Percentiles rank a stretch among this genome's conserved stretches.
phyloP scores from a whole-genome alignment of 176 grass and related monocot genomes.

The Melocanna baccifera region DNA sequence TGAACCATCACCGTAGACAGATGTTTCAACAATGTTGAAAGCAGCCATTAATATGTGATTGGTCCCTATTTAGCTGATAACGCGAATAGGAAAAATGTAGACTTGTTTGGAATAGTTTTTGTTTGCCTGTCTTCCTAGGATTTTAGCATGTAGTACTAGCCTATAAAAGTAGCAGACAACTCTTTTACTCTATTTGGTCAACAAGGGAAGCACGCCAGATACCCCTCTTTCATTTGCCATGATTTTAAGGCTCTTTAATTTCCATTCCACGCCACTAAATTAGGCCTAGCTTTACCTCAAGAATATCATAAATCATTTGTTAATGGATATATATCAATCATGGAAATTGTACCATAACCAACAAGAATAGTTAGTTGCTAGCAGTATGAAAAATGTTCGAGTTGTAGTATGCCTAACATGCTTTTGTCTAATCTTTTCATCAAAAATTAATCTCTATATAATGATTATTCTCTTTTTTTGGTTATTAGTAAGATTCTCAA shows the following conservation, averaged over 20 bases:
- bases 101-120: background rate
- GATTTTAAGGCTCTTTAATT: background rate
- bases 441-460: background rate
- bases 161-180: background rate
- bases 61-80: background rate
- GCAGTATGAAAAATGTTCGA: background rate
- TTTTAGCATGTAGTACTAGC: background rate
- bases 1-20: background rate
- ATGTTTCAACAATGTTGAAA: background rate
- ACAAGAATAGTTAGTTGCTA: background rate
- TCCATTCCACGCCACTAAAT: background rate
- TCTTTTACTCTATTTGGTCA: background rate
- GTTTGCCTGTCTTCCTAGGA: background rate
- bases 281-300: background rate
- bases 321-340: background rate
- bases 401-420: background rate
- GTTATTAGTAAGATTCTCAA: background rate
- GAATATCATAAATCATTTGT: background rate
- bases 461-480: background rate
- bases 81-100: background rate
- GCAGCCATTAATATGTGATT: background rate
- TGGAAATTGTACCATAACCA: background rate
- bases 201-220: background rate
- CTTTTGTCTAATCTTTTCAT: background rate
- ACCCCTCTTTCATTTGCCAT: background rate